Conservation (phyloP, 1,284 basidiomycete genomes). For the Pisolithus thermaeus region DNA sequence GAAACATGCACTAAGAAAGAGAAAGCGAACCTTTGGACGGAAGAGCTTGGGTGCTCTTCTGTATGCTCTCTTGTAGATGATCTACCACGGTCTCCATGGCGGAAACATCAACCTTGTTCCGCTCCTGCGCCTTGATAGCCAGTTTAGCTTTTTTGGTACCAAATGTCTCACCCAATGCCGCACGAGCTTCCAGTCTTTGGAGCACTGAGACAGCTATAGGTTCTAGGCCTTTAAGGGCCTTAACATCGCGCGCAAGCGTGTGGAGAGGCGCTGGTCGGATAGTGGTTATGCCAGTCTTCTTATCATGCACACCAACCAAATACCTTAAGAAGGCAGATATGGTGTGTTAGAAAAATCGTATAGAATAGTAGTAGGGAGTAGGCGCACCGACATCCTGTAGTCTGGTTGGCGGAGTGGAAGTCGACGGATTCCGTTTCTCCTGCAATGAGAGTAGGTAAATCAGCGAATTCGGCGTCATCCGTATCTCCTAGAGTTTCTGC, state of each 20-base stretch:
- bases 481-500: slow-evolving; percentile 21
- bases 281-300: slow-evolving; percentile 59
- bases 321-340: slow-evolving; percentile 38
- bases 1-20: neutral
- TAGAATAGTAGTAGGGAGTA: slow-evolving; percentile 15
- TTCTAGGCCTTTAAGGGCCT: slow-evolving; percentile 70
- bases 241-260: slow-evolving; percentile 73
- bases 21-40: slow-evolving; percentile 47
- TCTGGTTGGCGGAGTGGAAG: slow-evolving; percentile 46
- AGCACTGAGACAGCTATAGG: slow-evolving; percentile 43
- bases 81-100: slow-evolving; percentile 79
- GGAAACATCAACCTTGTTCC: slow-evolving; percentile 81
- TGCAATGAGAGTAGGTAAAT: slow-evolving; percentile 51
- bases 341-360: slow-evolving; percentile 3
- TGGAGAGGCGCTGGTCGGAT: slow-evolving; percentile 71
- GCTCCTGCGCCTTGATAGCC: slow-evolving; percentile 75
- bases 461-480: slow-evolving; percentile 39
- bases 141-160: slow-evolving; percentile 91
- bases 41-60: slow-evolving; percentile 59
- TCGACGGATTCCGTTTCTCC: slow-evolving; percentile 69
- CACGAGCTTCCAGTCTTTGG: slow-evolving; percentile 61
- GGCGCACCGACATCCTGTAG: slow-evolving; percentile 55
- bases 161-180: slow-evolving; percentile 83
- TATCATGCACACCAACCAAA: slow-evolving; percentile 66
- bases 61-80: slow-evolving; percentile 78